Conservation (phyloP, 768 basidiomycete species). For the Hypholoma fasciculare region DNA sequence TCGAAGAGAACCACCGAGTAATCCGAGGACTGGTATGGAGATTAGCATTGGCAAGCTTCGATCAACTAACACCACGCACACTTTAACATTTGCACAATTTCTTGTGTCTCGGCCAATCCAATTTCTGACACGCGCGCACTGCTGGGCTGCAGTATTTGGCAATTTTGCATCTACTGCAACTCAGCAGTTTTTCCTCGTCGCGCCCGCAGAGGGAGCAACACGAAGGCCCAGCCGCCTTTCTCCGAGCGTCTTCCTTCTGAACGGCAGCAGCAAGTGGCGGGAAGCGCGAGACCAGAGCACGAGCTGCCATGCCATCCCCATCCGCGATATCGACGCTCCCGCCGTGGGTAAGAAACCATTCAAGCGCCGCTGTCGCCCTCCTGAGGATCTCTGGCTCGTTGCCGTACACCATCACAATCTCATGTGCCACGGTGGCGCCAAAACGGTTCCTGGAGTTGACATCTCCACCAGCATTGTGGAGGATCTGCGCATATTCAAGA, state of each 20-base stretch:
- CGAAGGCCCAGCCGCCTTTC: constrained; percentile 9
- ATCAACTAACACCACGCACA: neutral
- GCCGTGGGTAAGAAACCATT: constrained; percentile 43
- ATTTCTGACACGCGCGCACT: constrained; percentile 32
- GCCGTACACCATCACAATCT: constrained; percentile 32
- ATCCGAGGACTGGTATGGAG: neutral
- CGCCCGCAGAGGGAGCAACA: constrained; percentile 37
- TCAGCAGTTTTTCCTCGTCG: constrained; percentile 22
- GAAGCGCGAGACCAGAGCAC: constrained; percentile 11
- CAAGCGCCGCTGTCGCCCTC: constrained; percentile 26
- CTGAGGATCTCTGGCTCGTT: constrained; percentile 18
- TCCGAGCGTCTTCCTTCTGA: constrained; percentile 31
- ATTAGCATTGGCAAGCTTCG: neutral
- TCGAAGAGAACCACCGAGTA: neutral
- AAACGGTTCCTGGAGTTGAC: constrained; percentile 41
- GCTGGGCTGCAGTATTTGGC: constrained; percentile 32
- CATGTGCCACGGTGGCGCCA: constrained; percentile 38
- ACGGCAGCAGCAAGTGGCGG: constrained; percentile 18
- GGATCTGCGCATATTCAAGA: constrained; percentile 39
- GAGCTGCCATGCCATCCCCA: constrained; percentile 33
- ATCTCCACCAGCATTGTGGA: constrained; percentile 42
- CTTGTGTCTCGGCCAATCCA: constrained; percentile 43
- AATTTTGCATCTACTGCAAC: constrained; percentile 35
- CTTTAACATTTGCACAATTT: constrained; percentile 4
- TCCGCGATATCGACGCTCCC: constrained; percentile 42